phyloP scores from a whole-genome alignment of 768 basidiomycete genomes.

The Rhodotorula kratochvilovae region DNA sequence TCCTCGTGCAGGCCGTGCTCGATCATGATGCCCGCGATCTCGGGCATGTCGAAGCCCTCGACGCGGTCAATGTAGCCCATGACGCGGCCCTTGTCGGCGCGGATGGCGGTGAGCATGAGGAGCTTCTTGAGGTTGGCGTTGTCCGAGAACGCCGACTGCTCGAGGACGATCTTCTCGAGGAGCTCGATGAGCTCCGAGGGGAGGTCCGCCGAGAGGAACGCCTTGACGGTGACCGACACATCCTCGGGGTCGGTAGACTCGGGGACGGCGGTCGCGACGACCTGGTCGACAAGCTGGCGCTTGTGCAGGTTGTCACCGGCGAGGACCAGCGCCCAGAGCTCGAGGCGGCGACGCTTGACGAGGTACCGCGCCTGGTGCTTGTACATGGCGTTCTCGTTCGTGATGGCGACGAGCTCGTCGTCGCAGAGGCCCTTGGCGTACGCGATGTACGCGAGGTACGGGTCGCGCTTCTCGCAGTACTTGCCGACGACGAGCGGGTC shows the following conservation, averaged over 20 bases:
- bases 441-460: slow-evolving; percentile 96
- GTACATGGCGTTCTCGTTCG: slow-evolving; percentile 99
- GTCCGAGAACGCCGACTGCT: slow-evolving; percentile 94
- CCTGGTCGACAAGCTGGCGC: slow-evolving; percentile 88
- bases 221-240: slow-evolving; percentile 96
- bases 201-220: slow-evolving; percentile 93
- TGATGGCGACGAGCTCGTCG: slow-evolving; percentile 91
- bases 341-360: slow-evolving; percentile 88
- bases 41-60: slow-evolving; percentile 85
- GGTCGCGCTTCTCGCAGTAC: slow-evolving; percentile 98
- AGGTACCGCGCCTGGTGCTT: slow-evolving; percentile 98
- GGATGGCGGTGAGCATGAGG: slow-evolving; percentile 87
- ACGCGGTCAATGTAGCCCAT: slow-evolving; percentile 97
- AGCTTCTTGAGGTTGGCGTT: slow-evolving; percentile 95
- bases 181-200: slow-evolving; percentile 95
- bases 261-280: slow-evolving; percentile 89
- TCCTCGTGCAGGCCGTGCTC: slow-evolving; percentile 95
- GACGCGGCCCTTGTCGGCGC: slow-evolving; percentile 97
- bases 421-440: slow-evolving; percentile 99
- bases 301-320: slow-evolving; percentile 82
- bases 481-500: slow-evolving; percentile 96
- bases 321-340: slow-evolving; percentile 95
- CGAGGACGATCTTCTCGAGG: slow-evolving; percentile 96
- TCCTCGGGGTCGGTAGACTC: slow-evolving; percentile 98
- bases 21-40: slow-evolving; percentile 94